Evolutionary conservation across 2,329 filamentous ascomycete genomes (phyloP), one percentile per base, ranked within the genome.

Genomic region (Penicillium sp.): DNA sequence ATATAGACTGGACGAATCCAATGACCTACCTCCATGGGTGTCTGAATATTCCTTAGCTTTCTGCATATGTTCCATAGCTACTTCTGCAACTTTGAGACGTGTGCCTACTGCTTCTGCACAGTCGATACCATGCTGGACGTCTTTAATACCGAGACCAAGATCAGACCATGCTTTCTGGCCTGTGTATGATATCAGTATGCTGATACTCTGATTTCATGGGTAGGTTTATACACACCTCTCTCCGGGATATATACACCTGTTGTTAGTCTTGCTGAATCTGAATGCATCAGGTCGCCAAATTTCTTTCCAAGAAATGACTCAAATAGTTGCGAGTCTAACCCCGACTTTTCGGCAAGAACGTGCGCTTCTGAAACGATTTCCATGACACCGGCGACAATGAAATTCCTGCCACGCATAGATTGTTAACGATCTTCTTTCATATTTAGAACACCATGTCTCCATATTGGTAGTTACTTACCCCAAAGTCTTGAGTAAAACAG

Each of bases 1-100:
- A 66, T 78, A 83, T 63, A 82, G 71, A n/a, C 74, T 74, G 9
- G 76, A 79, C 9, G 78, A 81, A 65, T 82, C 80, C 24, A 82
- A 62, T 1, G 64, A 62, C 43, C 78, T 66, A 11, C 46, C 46
- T 0, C 60, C 67, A 18, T 66, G 68, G 12, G 65, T 58, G 3
- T 71, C 65, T 0, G 71, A 73, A 60, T 70, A 78, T 1, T 38
- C 47, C 26, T 71, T 77, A 0, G 80, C 80, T 56, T 77, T 70
- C 26, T 68, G 61, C 42, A 81, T 63, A 59, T 80, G 74, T 16
- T 65, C 67, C 26, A 81, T 62, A 5, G 73, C 77, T 23, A 78
- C 63, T 54, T 79, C 73, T 0, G 70, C 78, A 20, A 79, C 70
- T 47, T 72, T 66, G 16, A 82, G 60, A 18, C 61, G 68, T 21